Conservation (phyloP, 2,329 filamentous ascomycete species). For the Zelopaecilomyces penicillatus region DNA sequence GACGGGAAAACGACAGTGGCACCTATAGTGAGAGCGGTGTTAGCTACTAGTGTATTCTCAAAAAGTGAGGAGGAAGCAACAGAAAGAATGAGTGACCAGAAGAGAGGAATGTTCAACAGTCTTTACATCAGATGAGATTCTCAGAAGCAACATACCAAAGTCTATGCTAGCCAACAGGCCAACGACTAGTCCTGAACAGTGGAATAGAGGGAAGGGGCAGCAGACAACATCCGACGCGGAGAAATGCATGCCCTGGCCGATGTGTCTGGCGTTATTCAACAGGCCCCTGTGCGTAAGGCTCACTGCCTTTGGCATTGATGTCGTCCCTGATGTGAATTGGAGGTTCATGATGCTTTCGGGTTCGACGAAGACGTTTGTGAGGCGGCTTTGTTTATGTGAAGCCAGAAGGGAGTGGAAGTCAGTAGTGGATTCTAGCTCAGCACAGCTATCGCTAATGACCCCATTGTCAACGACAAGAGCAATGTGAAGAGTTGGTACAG, state of each 20-base stretch:
- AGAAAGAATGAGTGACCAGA: too few relatives aligned
- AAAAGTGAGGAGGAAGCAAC: too few relatives aligned
- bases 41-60: too few relatives aligned
- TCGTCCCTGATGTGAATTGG: constrained; percentile 4
- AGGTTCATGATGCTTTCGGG: constrained; percentile 4
- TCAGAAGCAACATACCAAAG: too few relatives aligned
- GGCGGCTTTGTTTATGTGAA: neutral
- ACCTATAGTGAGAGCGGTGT: neutral
- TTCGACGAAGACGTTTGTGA: neutral
- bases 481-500: too few relatives aligned
- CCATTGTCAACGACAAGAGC: too few relatives aligned
- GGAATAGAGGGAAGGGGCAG: constrained; percentile 1
- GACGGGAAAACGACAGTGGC: constrained; percentile 2
- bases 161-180: neutral
- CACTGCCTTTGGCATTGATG: constrained; percentile 1
- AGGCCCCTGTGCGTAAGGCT: constrained; percentile 3
- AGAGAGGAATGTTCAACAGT: too few relatives aligned
- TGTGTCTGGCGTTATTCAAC: constrained; percentile 2
- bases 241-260: constrained; percentile 4
- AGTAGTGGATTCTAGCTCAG: neutral
- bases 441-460: neutral
- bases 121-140: too few relatives aligned
- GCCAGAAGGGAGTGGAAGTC: neutral
- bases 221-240: neutral
- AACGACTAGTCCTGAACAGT: constrained; percentile 3